Percentiles rank a stretch among this genome's conserved stretches.
phyloP scores from a whole-genome alignment of 2,329 filamentous ascomycete species.

The Beauveria asiatica region DNA sequence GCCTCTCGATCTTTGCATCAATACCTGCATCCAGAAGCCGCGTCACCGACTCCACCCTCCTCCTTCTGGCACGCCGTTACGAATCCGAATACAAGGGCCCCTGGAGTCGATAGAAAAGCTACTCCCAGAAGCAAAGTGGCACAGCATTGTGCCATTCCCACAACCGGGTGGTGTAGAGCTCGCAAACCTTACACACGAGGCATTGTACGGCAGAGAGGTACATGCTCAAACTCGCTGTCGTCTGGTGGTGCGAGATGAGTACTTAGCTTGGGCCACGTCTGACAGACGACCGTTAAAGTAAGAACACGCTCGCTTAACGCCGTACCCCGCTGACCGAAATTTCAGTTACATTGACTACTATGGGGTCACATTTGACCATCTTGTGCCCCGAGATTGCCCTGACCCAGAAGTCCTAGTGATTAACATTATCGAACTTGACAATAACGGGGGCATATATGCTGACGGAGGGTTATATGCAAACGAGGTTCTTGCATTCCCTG shows the following conservation, averaged over 20 bases:
- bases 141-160: neutral
- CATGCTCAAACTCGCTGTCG: neutral
- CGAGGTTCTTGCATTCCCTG: no score
- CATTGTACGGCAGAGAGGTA: neutral
- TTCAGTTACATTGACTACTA: slow-evolving; percentile 25
- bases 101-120: neutral
- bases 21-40: neutral
- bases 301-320: neutral
- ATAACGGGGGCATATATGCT: no score
- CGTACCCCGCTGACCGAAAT: no score
- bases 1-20: neutral
- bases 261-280: neutral
- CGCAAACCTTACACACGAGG: neutral
- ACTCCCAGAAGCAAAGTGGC: neutral
- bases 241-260: neutral
- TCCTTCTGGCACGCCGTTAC: neutral
- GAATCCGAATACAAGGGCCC: neutral
- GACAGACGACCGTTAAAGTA: neutral
- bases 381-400: slow-evolving; percentile 25
- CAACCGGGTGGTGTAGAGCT: neutral
- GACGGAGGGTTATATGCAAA: no score
- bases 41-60: neutral
- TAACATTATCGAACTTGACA: slow-evolving; percentile 21
- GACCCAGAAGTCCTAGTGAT: slow-evolving; percentile 33
- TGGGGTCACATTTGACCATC: slow-evolving; percentile 33